Evolutionary conservation across 257 asterid genomes (phyloP).

Genomic region (Voacanga thouarsii): DNA sequence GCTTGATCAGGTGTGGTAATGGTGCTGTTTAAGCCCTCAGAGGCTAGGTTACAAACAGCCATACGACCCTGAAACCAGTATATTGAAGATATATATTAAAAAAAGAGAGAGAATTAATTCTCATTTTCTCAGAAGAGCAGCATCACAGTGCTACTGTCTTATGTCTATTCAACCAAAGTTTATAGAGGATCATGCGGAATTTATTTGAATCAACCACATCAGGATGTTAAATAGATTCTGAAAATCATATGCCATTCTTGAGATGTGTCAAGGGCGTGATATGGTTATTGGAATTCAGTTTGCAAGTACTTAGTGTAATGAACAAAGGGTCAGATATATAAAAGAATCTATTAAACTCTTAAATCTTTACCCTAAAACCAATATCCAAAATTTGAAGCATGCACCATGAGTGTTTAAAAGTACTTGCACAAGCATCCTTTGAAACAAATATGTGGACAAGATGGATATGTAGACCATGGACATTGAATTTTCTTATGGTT

Average conservation of each 20-base stretch:
- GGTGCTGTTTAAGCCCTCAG: conserved; percentile 45
- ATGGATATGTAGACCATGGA: background rate
- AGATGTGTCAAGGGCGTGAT: background rate
- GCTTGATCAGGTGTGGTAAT: conserved; percentile 53
- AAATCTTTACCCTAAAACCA: background rate
- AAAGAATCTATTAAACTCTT: background rate
- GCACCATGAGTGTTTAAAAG: background rate
- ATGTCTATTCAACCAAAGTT: background rate
- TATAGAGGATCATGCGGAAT: background rate
- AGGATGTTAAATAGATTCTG: background rate
- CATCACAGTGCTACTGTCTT: background rate
- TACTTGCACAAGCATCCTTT: background rate
- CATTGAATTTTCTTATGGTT: background rate
- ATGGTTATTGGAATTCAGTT: background rate
- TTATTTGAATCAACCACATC: background rate
- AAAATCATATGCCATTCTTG: background rate
- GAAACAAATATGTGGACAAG: background rate
- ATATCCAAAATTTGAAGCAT: background rate
- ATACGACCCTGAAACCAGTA: conserved; percentile 67
- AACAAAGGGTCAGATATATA: background rate
- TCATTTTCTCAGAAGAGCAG: background rate
- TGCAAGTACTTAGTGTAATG: background rate
- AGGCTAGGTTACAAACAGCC: conserved; percentile 88
- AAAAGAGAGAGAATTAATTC: background rate
- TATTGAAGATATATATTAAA: conserved; percentile 6